A percentile compares a stretch with the other conserved stretches of the same genome.
These are phyloP conservation scores for Eutypella sp. DNA, from an alignment of 2,329 filamentous ascomycete genomes.

Conservation along the genomic window DNA sequence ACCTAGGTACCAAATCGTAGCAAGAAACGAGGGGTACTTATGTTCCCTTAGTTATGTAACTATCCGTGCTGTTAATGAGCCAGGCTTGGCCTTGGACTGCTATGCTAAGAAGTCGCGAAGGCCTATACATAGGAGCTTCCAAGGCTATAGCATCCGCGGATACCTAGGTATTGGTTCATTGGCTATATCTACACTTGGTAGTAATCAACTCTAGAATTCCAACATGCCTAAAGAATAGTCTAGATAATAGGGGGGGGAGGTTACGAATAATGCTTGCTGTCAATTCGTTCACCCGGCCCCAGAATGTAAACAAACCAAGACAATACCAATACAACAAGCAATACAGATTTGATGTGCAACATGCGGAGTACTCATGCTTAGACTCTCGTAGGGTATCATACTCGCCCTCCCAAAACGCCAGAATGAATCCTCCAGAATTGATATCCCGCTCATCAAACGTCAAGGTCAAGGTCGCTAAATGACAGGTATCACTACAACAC, in stretches of 20 bases:
- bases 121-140: too few species aligned
- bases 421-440: not conserved
- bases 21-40: conserved; percentile 6
- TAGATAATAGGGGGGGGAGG: not conserved
- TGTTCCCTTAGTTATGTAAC: too few species aligned
- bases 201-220: too few species aligned
- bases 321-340: too few species aligned
- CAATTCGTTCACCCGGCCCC: not conserved
- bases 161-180: too few species aligned
- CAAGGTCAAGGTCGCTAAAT: not conserved
- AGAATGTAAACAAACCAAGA: not conserved
- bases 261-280: not conserved
- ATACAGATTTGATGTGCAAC: too few species aligned
- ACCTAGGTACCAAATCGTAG: not conserved
- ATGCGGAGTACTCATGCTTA: too few species aligned
- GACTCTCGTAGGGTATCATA: not conserved
- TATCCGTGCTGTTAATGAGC: too few species aligned
- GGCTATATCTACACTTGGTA: not conserved
- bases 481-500: not conserved
- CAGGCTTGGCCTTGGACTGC: too few species aligned
- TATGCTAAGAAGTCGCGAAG: too few species aligned
- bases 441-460: not conserved
- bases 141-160: too few species aligned
- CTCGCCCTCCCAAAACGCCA: not conserved
- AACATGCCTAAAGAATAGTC: not conserved